Conservation (phyloP, 2,329 filamentous ascomycete genomes). For the Lachnellula hyalina region DNA sequence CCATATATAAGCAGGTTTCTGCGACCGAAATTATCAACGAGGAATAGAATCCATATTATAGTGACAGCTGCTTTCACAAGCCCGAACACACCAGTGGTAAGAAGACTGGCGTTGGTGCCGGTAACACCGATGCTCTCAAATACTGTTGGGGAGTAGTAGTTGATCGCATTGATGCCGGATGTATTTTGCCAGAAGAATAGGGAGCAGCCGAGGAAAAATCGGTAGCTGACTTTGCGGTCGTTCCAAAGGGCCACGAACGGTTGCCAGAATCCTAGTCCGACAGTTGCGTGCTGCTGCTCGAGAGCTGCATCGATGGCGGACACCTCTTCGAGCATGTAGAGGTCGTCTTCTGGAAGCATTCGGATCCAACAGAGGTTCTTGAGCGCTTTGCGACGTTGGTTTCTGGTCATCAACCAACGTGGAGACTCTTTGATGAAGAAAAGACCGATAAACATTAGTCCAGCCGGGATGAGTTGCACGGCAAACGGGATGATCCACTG, state of each 20-base stretch:
- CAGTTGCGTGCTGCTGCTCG: slow-evolving; percentile 54
- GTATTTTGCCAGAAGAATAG: slow-evolving; percentile 21
- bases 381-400: slow-evolving; percentile 52
- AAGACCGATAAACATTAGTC: slow-evolving; percentile 54
- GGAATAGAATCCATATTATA: slow-evolving; percentile 14
- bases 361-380: slow-evolving; percentile 59
- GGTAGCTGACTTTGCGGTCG: slow-evolving; percentile 57
- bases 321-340: slow-evolving; percentile 56
- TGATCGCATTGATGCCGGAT: slow-evolving; percentile 18
- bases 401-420: slow-evolving; percentile 63
- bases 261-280: slow-evolving; percentile 70
- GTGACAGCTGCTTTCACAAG: slow-evolving; percentile 22
- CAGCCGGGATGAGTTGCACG: slow-evolving; percentile 61
- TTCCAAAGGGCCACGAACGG: slow-evolving; percentile 54
- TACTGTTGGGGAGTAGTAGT: slow-evolving; percentile 20
- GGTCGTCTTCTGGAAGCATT: slow-evolving; percentile 48
- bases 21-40: slow-evolving; percentile 18
- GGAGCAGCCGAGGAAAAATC: slow-evolving; percentile 61
- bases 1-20: slow-evolving; percentile 15
- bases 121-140: slow-evolving; percentile 32
- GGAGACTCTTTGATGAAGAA: slow-evolving; percentile 61
- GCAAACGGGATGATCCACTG: slow-evolving; percentile 61
- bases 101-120: slow-evolving; percentile 35
- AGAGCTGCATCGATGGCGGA: slow-evolving; percentile 63
- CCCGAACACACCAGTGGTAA: slow-evolving; percentile 39